Percentiles rank a stretch among this genome's conserved stretches.
These are phyloP conservation scores for Phytopythium delawarense DNA, from an alignment of 352 stramenopile species.

Conservation along the genomic window DNA sequence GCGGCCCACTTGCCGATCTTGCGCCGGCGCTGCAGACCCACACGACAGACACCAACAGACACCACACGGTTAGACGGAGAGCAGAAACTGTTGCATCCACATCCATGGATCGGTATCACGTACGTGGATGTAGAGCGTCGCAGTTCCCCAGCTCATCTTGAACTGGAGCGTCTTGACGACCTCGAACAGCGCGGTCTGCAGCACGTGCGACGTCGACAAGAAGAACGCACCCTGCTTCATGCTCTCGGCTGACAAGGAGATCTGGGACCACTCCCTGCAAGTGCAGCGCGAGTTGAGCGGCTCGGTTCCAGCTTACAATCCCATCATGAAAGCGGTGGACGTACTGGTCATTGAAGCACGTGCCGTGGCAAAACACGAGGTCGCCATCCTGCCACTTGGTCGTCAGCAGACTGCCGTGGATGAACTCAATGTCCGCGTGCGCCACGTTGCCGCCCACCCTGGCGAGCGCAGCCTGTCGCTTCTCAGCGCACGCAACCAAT, in stretches of 20 bases:
- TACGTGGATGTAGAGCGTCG: constrained; percentile 85
- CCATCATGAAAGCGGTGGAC: constrained; percentile 6
- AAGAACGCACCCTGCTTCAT: constrained; percentile 85
- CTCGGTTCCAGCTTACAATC: neutral
- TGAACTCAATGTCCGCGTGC: constrained; percentile 72
- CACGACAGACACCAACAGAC: too few relatives aligned
- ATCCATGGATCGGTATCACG: constrained; percentile 8
- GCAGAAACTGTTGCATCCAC: neutral
- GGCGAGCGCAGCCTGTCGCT: constrained; percentile 51
- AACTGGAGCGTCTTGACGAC: constrained; percentile 73
- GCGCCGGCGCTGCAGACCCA: constrained; percentile 50
- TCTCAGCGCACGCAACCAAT: constrained; percentile 71
- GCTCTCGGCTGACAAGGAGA: constrained; percentile 74
- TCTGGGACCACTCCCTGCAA: constrained; percentile 68
- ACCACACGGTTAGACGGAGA: neutral
- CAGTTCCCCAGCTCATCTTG: constrained; percentile 79
- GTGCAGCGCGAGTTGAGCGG: neutral
- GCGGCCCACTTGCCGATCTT: constrained; percentile 83
- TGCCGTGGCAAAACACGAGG: constrained; percentile 82
- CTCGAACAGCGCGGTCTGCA: constrained; percentile 78
- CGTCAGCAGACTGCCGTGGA: constrained; percentile 56
- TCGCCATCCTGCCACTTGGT: constrained; percentile 71
- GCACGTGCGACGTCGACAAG: constrained; percentile 75
- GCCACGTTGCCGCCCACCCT: constrained; percentile 32
- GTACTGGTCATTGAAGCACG: constrained; percentile 80